Percentiles rank a stretch among this genome's conserved stretches.
Evolutionary conservation across 2,329 filamentous ascomycete genomes (phyloP).

Genomic region (Gliomastix tumulicola): DNA sequence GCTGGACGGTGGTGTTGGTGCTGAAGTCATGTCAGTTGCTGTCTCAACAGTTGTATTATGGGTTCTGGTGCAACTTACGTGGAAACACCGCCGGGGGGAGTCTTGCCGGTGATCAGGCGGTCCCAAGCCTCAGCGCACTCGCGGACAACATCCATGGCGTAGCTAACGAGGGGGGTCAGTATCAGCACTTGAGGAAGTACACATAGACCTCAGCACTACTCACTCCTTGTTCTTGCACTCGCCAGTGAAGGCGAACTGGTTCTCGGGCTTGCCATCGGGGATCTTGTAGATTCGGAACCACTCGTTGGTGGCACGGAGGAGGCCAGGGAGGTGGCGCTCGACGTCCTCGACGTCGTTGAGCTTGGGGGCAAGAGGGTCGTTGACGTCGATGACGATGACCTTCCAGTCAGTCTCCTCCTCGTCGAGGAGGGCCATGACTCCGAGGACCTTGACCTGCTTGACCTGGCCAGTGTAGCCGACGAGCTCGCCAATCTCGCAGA

Average conservation of each 20-base stretch:
- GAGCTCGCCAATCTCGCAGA: conserved; percentile 98
- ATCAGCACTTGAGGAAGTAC: too few relatives aligned
- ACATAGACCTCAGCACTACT: too few relatives aligned
- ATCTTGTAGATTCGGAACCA: conserved; percentile 99
- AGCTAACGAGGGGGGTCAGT: conserved; percentile 50
- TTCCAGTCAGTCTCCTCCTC: conserved; percentile 99
- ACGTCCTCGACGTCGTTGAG: conserved; percentile 99
- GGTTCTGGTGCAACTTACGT: conserved; percentile 53
- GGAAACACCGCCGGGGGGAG: conserved; percentile 66
- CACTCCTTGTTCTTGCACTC: conserved; percentile 99
- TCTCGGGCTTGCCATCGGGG: conserved; percentile 99
- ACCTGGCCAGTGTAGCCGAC: conserved; percentile 94
- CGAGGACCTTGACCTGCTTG: conserved; percentile 99
- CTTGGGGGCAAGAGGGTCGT: conserved; percentile 93
- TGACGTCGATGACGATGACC: conserved; percentile 98
- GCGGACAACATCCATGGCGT: conserved; percentile 89
- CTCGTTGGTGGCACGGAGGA: conserved; percentile 96
- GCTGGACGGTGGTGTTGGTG: conserved; percentile 69
- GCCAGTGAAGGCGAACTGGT: conserved; percentile 99
- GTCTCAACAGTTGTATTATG: background rate
- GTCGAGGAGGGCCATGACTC: conserved; percentile 97
- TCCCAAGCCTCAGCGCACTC: conserved; percentile 98
- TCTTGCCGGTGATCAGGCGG: conserved; percentile 88
- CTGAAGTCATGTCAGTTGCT: conserved; percentile 38
- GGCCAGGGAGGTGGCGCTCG: conserved; percentile 93